Conservation (phyloP, 2,329 filamentous ascomycete species). For the Biscogniauxia mediterranea region DNA sequence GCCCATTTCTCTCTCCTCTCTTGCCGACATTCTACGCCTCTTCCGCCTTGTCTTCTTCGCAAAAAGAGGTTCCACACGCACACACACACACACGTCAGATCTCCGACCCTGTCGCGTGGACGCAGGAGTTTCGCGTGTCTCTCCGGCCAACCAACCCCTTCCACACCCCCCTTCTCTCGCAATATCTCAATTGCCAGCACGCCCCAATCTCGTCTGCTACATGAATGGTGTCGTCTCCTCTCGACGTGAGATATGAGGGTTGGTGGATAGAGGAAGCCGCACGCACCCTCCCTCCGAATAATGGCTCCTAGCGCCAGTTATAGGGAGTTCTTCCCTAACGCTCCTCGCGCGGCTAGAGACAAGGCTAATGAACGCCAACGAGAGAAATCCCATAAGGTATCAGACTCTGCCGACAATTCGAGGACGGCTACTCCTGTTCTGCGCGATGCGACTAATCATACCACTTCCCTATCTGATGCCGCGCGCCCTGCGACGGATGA, state of each 20-base stretch:
- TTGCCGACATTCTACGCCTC: constrained; percentile 9
- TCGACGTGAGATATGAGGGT: constrained; percentile 54
- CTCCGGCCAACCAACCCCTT: constrained; percentile 14
- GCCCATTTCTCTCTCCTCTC: constrained; percentile 15
- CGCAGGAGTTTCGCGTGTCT: constrained; percentile 33
- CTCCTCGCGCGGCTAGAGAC: constrained; percentile 63
- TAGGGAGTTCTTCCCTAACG: constrained; percentile 82
- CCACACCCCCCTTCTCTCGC: constrained; percentile 13
- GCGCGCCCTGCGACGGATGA: constrained; percentile 48
- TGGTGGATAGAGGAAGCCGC: constrained; percentile 51
- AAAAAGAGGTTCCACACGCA: constrained; percentile 7
- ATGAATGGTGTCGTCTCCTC: constrained; percentile 38
- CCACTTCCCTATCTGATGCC: constrained; percentile 36
- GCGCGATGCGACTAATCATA: constrained; percentile 36
- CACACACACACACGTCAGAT: constrained; percentile 33
- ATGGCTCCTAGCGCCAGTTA: constrained; percentile 73
- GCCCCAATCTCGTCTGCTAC: constrained; percentile 17
- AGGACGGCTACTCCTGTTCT: constrained; percentile 31
- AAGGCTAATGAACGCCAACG: constrained; percentile 61
- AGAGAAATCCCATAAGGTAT: constrained; percentile 47
- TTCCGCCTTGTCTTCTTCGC: constrained; percentile 22
- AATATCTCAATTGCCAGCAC: constrained; percentile 23
- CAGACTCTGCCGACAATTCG: constrained; percentile 28
- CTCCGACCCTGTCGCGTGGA: constrained; percentile 36
- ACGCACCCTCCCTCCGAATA: constrained; percentile 60